Evolutionary conservation across 2,329 filamentous ascomycete genomes (phyloP).

Genomic region (Cercospora sp.): DNA sequence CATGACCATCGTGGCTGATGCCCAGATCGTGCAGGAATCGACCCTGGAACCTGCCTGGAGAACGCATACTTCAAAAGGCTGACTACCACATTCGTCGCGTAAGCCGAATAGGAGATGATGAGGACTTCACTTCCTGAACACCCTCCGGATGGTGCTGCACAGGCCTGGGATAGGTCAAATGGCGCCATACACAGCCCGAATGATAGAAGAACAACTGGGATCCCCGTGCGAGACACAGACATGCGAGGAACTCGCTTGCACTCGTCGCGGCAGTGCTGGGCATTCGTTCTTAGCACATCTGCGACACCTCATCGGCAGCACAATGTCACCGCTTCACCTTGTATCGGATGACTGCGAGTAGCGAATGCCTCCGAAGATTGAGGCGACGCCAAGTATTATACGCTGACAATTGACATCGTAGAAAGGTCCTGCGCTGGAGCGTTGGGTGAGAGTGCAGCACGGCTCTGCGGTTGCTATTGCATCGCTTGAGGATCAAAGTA

Average conservation of each 20-base stretch:
- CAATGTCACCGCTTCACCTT: background rate
- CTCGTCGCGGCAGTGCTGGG: background rate
- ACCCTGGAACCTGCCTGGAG: background rate
- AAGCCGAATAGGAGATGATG: background rate
- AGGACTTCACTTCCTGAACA: background rate
- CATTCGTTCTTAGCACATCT: background rate
- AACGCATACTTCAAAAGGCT: background rate
- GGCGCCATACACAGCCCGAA: background rate
- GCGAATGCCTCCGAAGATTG: background rate
- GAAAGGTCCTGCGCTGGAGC: background rate
- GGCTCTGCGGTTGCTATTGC: background rate
- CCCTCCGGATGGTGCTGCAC: background rate
- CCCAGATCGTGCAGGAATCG: background rate
- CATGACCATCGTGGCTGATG: background rate
- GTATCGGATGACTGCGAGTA: background rate
- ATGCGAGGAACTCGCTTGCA: background rate
- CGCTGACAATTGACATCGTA: too few relatives aligned
- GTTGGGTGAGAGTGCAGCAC: background rate
- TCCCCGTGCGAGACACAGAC: background rate
- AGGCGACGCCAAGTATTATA: too few relatives aligned
- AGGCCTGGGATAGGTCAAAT: background rate
- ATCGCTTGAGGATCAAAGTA: background rate
- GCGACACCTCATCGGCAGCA: background rate
- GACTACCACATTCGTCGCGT: background rate
- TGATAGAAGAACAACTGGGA: background rate